Conservation (phyloP, 2,329 filamentous ascomycete genomes). For the Aspergillus clavatus region DNA sequence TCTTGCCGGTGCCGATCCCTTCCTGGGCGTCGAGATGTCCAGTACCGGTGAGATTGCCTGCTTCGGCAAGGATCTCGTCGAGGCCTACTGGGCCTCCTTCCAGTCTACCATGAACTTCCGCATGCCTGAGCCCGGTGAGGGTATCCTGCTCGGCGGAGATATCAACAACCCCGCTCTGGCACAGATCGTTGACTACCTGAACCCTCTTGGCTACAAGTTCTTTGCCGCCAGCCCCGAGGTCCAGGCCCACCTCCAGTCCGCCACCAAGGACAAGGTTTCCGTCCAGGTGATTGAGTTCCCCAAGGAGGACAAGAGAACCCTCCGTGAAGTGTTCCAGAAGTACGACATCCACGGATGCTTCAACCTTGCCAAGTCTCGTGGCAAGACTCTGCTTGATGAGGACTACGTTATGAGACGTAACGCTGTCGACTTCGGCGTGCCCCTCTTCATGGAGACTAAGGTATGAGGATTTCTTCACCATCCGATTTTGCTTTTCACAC, state of each 20-base stretch:
- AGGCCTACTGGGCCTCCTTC: constrained; percentile 95
- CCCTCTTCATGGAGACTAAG: constrained; percentile 97
- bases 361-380: constrained; percentile 81
- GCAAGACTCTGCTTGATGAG: constrained; percentile 78
- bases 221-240: constrained; percentile 77
- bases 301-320: constrained; percentile 87
- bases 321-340: constrained; percentile 93
- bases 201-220: constrained; percentile 89
- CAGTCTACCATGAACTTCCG: constrained; percentile 99
- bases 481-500: background rate
- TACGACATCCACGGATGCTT: constrained; percentile 95
- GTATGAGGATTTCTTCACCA: constrained; percentile 56
- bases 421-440: constrained; percentile 95
- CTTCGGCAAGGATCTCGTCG: constrained; percentile 91
- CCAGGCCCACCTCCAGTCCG: constrained; percentile 75
- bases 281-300: constrained; percentile 96
- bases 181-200: constrained; percentile 77
- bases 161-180: constrained; percentile 64
- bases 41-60: constrained; percentile 97
- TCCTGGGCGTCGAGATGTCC: constrained; percentile 96
- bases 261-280: constrained; percentile 59
- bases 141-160: constrained; percentile 90
- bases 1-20: constrained; percentile 92
- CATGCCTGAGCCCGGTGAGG: constrained; percentile 87
- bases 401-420: constrained; percentile 99